These are phyloP conservation scores for Mortierella antarctica DNA, from an alignment of 192 early-diverging fungal genomes.

Conservation along the genomic window DNA sequence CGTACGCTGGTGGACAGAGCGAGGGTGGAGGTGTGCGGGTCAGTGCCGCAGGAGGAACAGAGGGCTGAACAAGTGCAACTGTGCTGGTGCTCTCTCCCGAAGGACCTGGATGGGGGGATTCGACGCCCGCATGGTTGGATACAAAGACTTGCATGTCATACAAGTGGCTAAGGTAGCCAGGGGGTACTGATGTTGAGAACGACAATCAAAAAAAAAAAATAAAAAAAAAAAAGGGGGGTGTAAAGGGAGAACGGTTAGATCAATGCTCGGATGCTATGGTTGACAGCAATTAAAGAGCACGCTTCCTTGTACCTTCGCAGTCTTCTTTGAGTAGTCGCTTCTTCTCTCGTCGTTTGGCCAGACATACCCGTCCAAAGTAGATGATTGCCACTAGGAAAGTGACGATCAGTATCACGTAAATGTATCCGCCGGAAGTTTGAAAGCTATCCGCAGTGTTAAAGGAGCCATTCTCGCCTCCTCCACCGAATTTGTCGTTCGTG, in stretches of 20 bases:
- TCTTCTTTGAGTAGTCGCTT: slow-evolving; percentile 11
- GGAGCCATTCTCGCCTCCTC: no score
- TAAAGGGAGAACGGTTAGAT: not conserved
- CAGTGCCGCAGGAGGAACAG: no score
- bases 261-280: not conserved
- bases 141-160: no score
- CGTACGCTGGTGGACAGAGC: no score
- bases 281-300: not conserved
- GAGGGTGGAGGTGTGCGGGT: no score
- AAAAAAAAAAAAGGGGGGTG: not conserved
- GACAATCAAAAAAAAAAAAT: not conserved
- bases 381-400: slow-evolving; percentile 3
- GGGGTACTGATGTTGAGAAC: no score
- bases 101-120: no score
- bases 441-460: not conserved
- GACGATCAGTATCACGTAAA: slow-evolving; percentile 15
- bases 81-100: no score
- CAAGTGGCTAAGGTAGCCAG: no score
- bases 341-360: slow-evolving; percentile 12
- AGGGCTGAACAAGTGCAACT: no score
- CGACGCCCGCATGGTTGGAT: no score
- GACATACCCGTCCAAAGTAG: slow-evolving; percentile 10
- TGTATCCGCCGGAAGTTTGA: slow-evolving; percentile 22
- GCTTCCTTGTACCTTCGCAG: slow-evolving; percentile 14
- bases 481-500: no score